Evolutionary conservation across 768 basidiomycete genomes (phyloP).

Genomic region (Naganishia onofrii): DNA sequence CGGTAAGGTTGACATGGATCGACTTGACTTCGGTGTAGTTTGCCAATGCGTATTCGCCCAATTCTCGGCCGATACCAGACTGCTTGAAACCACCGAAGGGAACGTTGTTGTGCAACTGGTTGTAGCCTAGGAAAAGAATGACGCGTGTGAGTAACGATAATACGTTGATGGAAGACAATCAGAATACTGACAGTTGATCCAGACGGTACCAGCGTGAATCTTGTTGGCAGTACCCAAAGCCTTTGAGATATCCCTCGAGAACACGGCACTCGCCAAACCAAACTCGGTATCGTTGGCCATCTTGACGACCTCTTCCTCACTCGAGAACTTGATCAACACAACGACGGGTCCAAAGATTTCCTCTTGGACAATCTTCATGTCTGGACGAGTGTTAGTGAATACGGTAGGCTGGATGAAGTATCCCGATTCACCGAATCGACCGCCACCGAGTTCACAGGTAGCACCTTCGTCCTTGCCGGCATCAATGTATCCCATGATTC

Average conservation of each 20-base stretch:
- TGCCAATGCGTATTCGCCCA: constrained; percentile 44
- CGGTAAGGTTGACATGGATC: constrained; percentile 29
- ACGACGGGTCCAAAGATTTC: constrained; percentile 97
- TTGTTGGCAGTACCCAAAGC: constrained; percentile 70
- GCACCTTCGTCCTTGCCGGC: constrained; percentile 67
- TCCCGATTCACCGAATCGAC: constrained; percentile 67
- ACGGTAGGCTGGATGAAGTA: constrained; percentile 75
- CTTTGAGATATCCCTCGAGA: constrained; percentile 72
- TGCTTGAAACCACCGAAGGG: constrained; percentile 81
- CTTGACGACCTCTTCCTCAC: constrained; percentile 68
- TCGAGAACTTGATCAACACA: constrained; percentile 74
- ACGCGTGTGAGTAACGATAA: neutral
- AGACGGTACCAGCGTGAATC: constrained; percentile 77
- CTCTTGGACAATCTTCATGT: constrained; percentile 79
- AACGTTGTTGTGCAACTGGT: constrained; percentile 68
- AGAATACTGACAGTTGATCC: constrained; percentile 56
- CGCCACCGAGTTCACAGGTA: constrained; percentile 65
- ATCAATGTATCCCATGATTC: constrained; percentile 73
- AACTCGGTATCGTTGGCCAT: constrained; percentile 85
- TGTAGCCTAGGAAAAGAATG: constrained; percentile 65
- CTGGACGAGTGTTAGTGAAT: constrained; percentile 66
- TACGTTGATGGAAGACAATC: too few relatives aligned
- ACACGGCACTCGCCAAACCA: constrained; percentile 83
- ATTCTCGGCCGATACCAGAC: constrained; percentile 61
- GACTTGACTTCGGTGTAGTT: constrained; percentile 37